Evolutionary conservation across 1,284 basidiomycete species (phyloP).

Genomic region (Fomitiporia mediterranea): DNA sequence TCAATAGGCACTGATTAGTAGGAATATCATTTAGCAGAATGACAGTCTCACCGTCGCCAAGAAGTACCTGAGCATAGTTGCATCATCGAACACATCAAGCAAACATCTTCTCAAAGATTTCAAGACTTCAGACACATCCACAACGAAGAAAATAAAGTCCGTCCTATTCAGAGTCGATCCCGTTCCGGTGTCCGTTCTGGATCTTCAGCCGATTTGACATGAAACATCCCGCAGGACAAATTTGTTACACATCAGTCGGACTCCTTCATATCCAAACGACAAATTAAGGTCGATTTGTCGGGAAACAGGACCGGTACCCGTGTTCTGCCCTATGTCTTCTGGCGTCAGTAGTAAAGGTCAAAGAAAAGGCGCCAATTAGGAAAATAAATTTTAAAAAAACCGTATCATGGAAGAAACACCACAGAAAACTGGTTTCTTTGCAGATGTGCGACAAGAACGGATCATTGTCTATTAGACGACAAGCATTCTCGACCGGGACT

Average conservation of each 20-base stretch:
- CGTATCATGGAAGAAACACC: neutral
- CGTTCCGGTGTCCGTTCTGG: neutral
- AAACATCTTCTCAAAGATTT: neutral
- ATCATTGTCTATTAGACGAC: neutral
- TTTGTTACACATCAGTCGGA: neutral
- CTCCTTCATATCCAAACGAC: neutral
- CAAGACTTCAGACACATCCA: neutral
- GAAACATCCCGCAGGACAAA: neutral
- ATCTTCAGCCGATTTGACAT: neutral
- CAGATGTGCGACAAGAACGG: slow-evolving; percentile 3
- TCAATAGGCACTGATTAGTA: too few relatives aligned
- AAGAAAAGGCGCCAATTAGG: neutral
- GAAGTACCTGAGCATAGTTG: too few relatives aligned
- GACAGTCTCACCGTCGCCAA: too few relatives aligned
- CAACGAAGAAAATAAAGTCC: neutral
- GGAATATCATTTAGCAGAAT: too few relatives aligned
- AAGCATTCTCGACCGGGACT: neutral
- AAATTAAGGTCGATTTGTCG: neutral
- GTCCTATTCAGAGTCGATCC: neutral
- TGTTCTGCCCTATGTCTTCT: neutral
- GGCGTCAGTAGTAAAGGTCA: neutral
- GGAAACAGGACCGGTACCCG: neutral
- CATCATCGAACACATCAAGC: too few relatives aligned
- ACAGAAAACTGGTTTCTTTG: neutral
- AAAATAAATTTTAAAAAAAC: too few relatives aligned